Base-by-base conservation (phyloP, 1,139 yeast species). In the Blastobotrys ciferrii region DNA sequence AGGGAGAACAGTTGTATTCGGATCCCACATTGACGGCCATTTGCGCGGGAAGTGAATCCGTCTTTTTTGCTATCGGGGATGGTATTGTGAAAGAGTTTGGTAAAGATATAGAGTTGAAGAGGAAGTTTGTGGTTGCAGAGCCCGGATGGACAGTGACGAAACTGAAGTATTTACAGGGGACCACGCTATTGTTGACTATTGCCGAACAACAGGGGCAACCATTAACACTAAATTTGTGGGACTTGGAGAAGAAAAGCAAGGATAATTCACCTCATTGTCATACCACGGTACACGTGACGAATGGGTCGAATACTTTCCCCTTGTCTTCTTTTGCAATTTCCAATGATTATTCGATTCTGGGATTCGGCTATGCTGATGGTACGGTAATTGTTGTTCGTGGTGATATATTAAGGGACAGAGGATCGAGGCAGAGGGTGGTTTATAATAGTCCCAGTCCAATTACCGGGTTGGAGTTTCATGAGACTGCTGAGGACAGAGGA, bases 291-390 rank as follows among this genome's bases (percentile, higher is more conserved):
- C 69, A 58, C 58, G 71, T 69, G 51, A 74, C 65, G 38, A 78
- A 77, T 58, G 85, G 82, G 4, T 76, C 75, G 46, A 87, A 87
- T 59, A 77, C 85, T 4, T 84, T 72, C 56, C 96, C 96, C 0
- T 69, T 87, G 42, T 81, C 95, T 9, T 80, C 87, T 35, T 76
- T 86, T 52, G 74, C 76, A 20, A 71, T 78, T 49, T 77, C 80
- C 32, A 58, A 64, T 2, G 86, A 83, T 55, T 73, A 82, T 50
- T 73, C 87, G 0, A 78, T 88, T 46, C 65, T 88, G 3, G 95
- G 87, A 0, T 70, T 89, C 32, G 98, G 98, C 0, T 89, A 82
- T 62, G 84, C 95, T 17, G 87, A 89, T 64, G 99, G 99, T 5
- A 76, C 82, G 23, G 92, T 91, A 2, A 72, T 91, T 4, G 70